Base-by-base conservation (phyloP, 2,329 filamentous ascomycete genomes). In the Lecanicillium sp. region DNA sequence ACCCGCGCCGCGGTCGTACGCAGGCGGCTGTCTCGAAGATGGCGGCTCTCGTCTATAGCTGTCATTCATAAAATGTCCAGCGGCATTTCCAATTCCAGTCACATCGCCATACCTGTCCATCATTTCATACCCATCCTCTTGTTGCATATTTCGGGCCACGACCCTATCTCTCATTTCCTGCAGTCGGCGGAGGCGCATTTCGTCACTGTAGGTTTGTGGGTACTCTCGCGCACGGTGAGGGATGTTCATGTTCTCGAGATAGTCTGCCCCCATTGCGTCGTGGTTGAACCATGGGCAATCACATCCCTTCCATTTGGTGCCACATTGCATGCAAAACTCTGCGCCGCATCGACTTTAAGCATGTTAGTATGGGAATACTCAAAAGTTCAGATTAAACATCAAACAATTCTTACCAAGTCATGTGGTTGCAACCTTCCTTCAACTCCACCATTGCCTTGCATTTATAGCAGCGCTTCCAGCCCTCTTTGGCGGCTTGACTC, bases 301-400 rank as follows among this genome's bases (percentile, higher is more conserved):
- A 53, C 87, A 94, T 1, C 71, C 79, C 62, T 86, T 90, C 86
- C 87, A 94, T 50, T 83, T 83, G 22, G 67, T 56, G 16, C 84
- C 87, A 54, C 88, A 95, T 18, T 85, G 72, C 75, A 92, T 88
- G 62, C 88, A 95, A 53, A 94, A 94, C 50, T 94, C 75, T 19
- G 85, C 85, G 38, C 76, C 81, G 53, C 88, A 94, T 40, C 79
- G 83, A 56, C 81, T 79, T 38, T 18, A 12, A 19, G 34, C 41
- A 48, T 20, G 44, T 65, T 44, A 46, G 48, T 32, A 41, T 42
- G 13, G 27, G 20, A 18, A 9, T 7, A 29, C 13, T 40, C 22
- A 28, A 28, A 25, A 11, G 7, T 25, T 6, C 22, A 30, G 9
- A 12, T 28, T 8, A 18, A 25, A 41, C 4, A 35, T n/a, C 4